A percentile compares a stretch with the other conserved stretches of the same genome.
These are phyloP conservation scores for Plasmodium relictum DNA, from an alignment of 169 alveolate genomes.

Conservation along the genomic window DNA sequence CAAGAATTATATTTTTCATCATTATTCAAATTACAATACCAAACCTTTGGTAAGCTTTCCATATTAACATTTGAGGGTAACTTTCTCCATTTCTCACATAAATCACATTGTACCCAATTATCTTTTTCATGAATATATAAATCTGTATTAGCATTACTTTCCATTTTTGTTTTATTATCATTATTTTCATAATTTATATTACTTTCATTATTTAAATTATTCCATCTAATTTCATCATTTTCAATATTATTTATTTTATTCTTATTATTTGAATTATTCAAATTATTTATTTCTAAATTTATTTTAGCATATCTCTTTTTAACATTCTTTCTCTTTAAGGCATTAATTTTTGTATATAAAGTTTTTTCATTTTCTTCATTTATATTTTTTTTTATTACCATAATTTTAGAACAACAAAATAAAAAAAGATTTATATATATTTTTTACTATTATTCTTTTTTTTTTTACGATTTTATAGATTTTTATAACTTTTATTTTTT, in stretches of 20 bases:
- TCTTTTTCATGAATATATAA: constrained; percentile 51
- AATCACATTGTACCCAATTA: constrained; percentile 78
- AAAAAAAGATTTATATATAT: too few relatives aligned
- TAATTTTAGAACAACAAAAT: constrained; percentile 5
- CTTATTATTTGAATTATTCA: not conserved
- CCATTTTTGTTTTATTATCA: constrained; percentile 9
- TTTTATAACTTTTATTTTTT: too few relatives aligned
- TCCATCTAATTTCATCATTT: constrained; percentile 6
- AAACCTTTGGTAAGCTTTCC: constrained; percentile 49
- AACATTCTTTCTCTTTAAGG: constrained; percentile 7
- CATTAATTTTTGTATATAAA: not conserved
- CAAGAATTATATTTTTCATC: constrained; percentile 56
- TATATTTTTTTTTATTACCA: constrained; percentile 6
- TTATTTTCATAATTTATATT: not conserved
- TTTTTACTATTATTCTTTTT: too few relatives aligned
- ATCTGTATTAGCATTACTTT: constrained; percentile 22
- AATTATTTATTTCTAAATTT: constrained; percentile 5
- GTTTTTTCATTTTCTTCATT: constrained; percentile 43
- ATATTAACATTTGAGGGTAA: constrained; percentile 52
- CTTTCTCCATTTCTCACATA: constrained; percentile 72
- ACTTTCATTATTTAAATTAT: constrained; percentile 10
- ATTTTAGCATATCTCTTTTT: constrained; percentile 11
- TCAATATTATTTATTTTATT: constrained; percentile 8
- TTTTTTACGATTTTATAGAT: too few relatives aligned
- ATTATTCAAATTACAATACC: constrained; percentile 63